Evolutionary conservation across 2,329 filamentous ascomycete genomes (phyloP), one percentile per base, ranked within the genome.

Genomic region (Exophiala calicioides): DNA sequence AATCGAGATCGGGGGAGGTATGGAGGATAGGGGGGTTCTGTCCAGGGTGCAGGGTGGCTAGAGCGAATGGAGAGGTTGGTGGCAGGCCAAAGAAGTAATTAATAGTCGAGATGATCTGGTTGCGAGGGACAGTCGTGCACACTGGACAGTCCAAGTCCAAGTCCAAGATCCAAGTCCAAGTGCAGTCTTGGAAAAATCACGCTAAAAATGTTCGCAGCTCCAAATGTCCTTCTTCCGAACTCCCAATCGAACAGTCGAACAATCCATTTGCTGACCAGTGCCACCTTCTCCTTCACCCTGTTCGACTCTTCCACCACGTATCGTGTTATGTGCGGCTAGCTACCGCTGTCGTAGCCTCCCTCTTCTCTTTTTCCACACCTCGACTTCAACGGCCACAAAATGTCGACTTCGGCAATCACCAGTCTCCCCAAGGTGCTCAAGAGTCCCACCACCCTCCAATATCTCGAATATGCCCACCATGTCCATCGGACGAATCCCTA

Each of bases 391-490:
- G 19, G 21, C 19, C 33, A 21, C 33, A 36, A 36, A 36, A 43
- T 36, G 19, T 18, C 40, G 18, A 27, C 44, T 3, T 35, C 44
- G 2, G 34, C 41, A 5, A 52, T 52, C 44, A 52, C 50, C 27
- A 52, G 39, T 37, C 50, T 59, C 20, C 47, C 47, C 6, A 32
- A 47, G n/a, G 50, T 59, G 27, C 26, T 45, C 15, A 32, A 42
- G 44, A 58, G 50, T 37, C 57, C 57, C 10, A 55, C 50, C 9
- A 52, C 55, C 6, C 35, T 55, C 9, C 57, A 59, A 39, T 59
- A 59, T 44, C 18, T 50, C 15, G 46, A 49, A 8, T 52, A 49
- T 37, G 44, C 27, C 31, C 30, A 41, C 37, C 41, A 48, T 16
- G 9, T 32, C 24, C 33, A 52, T 30, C 35, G 41, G 24, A 36